Percentiles rank a stretch among this genome's conserved stretches.
Evolutionary conservation across 192 early-diverging fungal genomes (phyloP).

Genomic region (Mortierella claussenii): DNA sequence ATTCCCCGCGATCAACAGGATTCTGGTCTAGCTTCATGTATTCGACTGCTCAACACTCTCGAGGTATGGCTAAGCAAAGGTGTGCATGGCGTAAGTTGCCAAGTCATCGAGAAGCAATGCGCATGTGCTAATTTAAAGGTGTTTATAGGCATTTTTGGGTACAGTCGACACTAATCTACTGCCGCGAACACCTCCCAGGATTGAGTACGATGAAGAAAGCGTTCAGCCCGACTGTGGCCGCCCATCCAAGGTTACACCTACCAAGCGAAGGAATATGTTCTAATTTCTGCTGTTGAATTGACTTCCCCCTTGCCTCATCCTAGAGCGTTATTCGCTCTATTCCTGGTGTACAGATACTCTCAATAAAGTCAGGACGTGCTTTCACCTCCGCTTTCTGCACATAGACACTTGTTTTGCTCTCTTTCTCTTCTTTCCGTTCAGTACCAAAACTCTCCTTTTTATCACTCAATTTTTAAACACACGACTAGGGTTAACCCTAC

Average conservation of each 20-base stretch:
- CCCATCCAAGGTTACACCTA: conserved; percentile 7
- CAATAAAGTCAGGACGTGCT: too few species aligned
- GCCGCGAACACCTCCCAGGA: conserved; percentile 16
- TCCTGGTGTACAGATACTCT: too few species aligned
- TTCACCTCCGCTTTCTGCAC: too few species aligned
- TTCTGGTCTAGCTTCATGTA: conserved; percentile 14
- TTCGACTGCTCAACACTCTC: conserved; percentile 20
- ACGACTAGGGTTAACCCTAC: too few species aligned
- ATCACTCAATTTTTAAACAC: too few species aligned
- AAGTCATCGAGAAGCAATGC: background rate
- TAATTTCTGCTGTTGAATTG: too few species aligned
- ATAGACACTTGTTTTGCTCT: too few species aligned
- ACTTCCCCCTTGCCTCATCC: too few species aligned
- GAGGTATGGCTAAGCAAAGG: conserved; percentile 1
- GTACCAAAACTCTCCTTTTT: too few species aligned
- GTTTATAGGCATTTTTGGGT: background rate
- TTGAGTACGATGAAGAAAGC: conserved; percentile 13
- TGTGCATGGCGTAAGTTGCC: background rate
- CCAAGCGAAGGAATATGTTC: conserved; percentile 15
- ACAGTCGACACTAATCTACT: conserved; percentile 9
- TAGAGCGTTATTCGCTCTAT: too few species aligned
- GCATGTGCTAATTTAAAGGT: background rate
- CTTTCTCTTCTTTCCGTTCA: too few species aligned
- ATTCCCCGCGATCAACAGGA: conserved; percentile 11
- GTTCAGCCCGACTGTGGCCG: conserved; percentile 2